These are phyloP conservation scores for Xylaria flabelliformis DNA, from an alignment of 495 filamentous ascomycete genomes.

Conservation along the genomic window DNA sequence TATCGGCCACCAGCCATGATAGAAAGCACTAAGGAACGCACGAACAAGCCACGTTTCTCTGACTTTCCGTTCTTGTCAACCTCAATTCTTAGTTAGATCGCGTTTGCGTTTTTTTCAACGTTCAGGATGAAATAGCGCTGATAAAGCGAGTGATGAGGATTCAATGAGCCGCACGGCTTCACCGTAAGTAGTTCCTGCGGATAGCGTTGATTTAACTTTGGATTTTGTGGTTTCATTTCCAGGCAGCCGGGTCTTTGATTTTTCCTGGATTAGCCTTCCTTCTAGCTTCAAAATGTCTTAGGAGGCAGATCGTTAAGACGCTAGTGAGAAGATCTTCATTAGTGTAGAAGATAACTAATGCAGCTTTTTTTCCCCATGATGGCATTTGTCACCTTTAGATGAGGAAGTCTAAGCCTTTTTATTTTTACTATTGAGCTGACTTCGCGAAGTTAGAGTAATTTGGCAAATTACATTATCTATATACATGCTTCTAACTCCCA, in stretches of 20 bases:
- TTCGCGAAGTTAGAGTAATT: not conserved
- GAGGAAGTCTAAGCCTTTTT: not conserved
- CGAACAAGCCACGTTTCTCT: not conserved
- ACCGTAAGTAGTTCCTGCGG: slow-evolving; percentile 16
- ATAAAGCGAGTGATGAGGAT: not conserved
- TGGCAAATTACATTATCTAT: not conserved
- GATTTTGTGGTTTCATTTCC: not conserved
- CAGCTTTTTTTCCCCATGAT: no score
- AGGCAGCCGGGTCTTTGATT: slow-evolving; percentile 8
- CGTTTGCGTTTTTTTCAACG: not conserved
- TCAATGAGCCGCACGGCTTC: slow-evolving; percentile 20
- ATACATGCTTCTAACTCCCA: not conserved
- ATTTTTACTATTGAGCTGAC: slow-evolving; percentile 11
- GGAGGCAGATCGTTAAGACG: not conserved
- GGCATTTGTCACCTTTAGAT: slow-evolving; percentile 8
- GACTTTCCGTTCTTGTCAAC: not conserved
- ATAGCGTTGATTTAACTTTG: not conserved
- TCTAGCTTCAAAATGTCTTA: not conserved
- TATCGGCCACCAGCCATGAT: not conserved
- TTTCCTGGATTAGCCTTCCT: not conserved
- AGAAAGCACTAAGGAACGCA: not conserved
- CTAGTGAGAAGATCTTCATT: slow-evolving; percentile 21
- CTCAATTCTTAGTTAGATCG: not conserved
- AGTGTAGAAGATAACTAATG: not conserved
- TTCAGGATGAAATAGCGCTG: not conserved